Base-by-base conservation (phyloP, 2,329 filamentous ascomycete species). In the Claviceps purpurea region DNA sequence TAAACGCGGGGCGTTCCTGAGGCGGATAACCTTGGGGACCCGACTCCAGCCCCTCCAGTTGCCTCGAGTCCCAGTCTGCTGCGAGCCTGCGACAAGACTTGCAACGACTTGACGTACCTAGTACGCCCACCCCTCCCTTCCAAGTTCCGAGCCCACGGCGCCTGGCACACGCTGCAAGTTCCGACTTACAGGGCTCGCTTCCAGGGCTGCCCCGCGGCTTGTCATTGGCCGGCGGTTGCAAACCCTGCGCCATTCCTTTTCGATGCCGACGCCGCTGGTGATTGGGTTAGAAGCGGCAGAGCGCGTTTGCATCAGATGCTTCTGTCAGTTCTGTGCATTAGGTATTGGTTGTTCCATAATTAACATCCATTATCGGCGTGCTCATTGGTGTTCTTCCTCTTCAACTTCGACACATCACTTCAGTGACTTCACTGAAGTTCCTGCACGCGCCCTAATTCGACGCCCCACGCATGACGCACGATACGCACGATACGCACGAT, bases 1-100 rank as follows among this genome's bases (percentile, higher is more conserved):
- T 59, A 61, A 62, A 62, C 60, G 65, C 61, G 64, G 64, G 65
- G 62, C 63, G 65, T 67, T 65, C 65, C 65, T 67, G 65, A 60
- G 42, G 42, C 42, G 42, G 22, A 26, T 22, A 16, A 24, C 42
- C 8, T 34, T 34, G 26, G 26, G 26, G 26, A 30, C 26, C 26
- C 30, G 30, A 34, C 30, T 34, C 10, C 30, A 34, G 30, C 30
- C 30, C 30, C 30, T 34, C 30, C 30, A 34, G 10, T 4, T 30
- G 30, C 8, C 30, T 34, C 26, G 10, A 34, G 30, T 34, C 30
- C 10, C 30, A 34, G 30, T 34, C 30, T 34, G 30, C 30, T 34
- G 30, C 18, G 18, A 18, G 18, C 18, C 18, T 18, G 18, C 30
- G 30, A 30, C 30, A 30, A 10, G 30, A 34, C 10, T 11, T 11